phyloP scores from a whole-genome alignment of 1,284 basidiomycete species.

The Ustilago tritici region DNA sequence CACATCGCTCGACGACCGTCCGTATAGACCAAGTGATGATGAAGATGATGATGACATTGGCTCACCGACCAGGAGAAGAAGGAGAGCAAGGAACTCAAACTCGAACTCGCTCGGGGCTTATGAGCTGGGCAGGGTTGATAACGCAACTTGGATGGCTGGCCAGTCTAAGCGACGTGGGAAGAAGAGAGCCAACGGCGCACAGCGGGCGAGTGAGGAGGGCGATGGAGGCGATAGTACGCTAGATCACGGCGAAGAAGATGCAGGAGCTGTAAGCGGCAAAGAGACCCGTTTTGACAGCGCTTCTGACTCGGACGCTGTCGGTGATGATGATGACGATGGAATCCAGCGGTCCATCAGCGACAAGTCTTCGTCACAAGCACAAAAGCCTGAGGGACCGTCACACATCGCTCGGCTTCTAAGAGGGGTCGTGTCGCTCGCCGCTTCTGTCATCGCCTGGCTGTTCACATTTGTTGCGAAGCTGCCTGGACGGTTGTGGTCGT shows the following conservation, averaged over 20 bases:
- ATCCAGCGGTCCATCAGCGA: background rate
- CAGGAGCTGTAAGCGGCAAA: constrained; percentile 40
- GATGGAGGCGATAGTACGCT: constrained; percentile 22
- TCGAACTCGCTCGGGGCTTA: constrained; percentile 21
- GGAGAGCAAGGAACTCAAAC: constrained; percentile 22
- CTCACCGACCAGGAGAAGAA: constrained; percentile 14
- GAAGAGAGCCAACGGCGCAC: constrained; percentile 17
- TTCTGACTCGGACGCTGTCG: constrained; percentile 17
- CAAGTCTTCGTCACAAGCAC: constrained; percentile 2
- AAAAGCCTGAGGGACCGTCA: background rate
- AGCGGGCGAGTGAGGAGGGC: background rate
- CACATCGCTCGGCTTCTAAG: background rate
- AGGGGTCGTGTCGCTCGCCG: background rate
- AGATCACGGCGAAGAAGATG: constrained; percentile 21
- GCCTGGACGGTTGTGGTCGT: background rate
- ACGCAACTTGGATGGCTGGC: constrained; percentile 31
- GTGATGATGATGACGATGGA: background rate
- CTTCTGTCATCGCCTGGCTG: background rate
- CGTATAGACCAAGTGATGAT: constrained; percentile 40
- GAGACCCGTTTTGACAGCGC: constrained; percentile 43
- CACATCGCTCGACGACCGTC: constrained; percentile 26
- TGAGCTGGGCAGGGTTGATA: constrained; percentile 20
- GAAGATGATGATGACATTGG: constrained; percentile 35
- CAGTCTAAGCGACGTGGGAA: constrained; percentile 11
- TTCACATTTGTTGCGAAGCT: constrained; percentile 4